Base-by-base conservation (phyloP, 1,139 yeast species). In the Hemisphaericaspora xylanilytica region DNA sequence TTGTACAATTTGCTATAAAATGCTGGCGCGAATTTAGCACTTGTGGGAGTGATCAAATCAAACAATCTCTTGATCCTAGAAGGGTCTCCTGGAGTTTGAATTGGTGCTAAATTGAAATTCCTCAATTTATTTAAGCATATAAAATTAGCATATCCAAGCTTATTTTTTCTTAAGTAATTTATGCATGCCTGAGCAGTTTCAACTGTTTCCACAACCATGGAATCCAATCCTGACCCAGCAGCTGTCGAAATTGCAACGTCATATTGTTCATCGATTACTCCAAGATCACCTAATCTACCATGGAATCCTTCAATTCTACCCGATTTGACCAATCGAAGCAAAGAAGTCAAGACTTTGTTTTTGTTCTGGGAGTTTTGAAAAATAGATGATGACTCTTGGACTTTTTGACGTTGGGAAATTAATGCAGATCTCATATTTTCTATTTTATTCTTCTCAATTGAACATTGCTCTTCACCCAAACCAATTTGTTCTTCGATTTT, bases 241-340 rank as follows among this genome's bases (percentile, higher is more conserved):
- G 97, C 98, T 0, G 98, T 92, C 0, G 97, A 89, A 16, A 94
- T 80, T 0, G 98, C 98, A 37, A 89, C 76, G 61, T 94, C 98
- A 58, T 85, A 94, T 52, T 77, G 75, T 49, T 85, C 87, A 54
- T 88, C 96, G 48, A 92, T 92, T 1, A 78, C 74, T 12, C 97
- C 99, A 36, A 94, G 67, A 49, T 87, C 95, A 12, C 98, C 99
- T 14, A 94, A 65, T 42, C 97, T 71, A 0, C 97, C 98, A 56
- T 86, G 75, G 50, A 90, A 88, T 0, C 97, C 98, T 12, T 70
- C 69, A 28, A 94, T 78, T 55, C 97, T 75, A 10, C 97, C 97
- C 3, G 95, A 76, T 42, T 81, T 80, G 39, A 83, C 82, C 33
- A 92, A 65, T 47, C 85, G 76, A 43, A 73, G 66, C 43, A 94